Conservation (phyloP, 805 yeast genomes). For the Yueomyces sp. region DNA sequence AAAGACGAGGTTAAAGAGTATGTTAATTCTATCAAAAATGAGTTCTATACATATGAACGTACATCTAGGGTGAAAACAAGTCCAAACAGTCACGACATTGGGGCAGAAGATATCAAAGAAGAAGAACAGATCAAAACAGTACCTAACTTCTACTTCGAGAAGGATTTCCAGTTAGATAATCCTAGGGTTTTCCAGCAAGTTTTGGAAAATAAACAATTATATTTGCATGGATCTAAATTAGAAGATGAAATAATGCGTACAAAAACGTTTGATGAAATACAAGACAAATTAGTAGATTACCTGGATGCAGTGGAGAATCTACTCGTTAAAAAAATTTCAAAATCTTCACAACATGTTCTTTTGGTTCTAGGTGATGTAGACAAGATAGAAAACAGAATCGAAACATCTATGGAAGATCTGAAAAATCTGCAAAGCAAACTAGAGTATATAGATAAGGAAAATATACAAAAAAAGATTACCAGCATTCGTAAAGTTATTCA, state of each 20-base stretch:
- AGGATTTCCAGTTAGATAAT: conserved; percentile 70
- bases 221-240: conserved; percentile 15
- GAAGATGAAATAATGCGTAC: conserved; percentile 23
- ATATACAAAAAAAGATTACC: conserved; percentile 37
- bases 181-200: conserved; percentile 74
- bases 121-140: conserved; percentile 23
- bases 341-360: conserved; percentile 75
- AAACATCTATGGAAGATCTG: conserved; percentile 35
- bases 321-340: conserved; percentile 68
- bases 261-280: conserved; percentile 44
- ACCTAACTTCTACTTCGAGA: conserved; percentile 57
- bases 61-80: background rate
- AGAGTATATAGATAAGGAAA: conserved; percentile 31
- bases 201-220: conserved; percentile 41
- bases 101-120: conserved; percentile 7
- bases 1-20: conserved; percentile 33
- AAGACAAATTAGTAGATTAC: conserved; percentile 68
- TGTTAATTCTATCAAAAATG: conserved; percentile 29
- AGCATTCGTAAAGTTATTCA: conserved; percentile 37
- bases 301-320: conserved; percentile 76
- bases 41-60: conserved; percentile 31
- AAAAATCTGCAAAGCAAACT: conserved; percentile 34
- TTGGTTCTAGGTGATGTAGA: conserved; percentile 71
- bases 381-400: conserved; percentile 42
- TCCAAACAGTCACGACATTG: background rate